Conservation (phyloP, 768 basidiomycete genomes). For the Termitomyces sp. region DNA sequence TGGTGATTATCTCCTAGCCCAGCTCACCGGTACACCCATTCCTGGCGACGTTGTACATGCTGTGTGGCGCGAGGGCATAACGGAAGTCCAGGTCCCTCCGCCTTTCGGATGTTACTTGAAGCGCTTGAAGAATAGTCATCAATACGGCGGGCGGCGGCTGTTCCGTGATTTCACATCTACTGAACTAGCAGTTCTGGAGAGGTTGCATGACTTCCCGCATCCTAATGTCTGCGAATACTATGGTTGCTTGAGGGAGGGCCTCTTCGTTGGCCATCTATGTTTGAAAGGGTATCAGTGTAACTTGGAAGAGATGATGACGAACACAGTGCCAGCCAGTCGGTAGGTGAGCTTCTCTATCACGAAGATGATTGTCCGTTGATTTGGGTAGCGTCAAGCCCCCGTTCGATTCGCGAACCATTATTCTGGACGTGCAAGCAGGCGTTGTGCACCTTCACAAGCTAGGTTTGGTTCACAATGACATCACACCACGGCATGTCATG, state of each 20-base stretch:
- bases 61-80: conserved; percentile 6
- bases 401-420: conserved; percentile 1
- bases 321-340: neutral
- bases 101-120: conserved; percentile 6
- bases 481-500: conserved; percentile 6
- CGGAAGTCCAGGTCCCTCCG: conserved; percentile 1
- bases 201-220: neutral
- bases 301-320: conserved; percentile 5
- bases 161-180: conserved; percentile 8
- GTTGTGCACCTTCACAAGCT: conserved; percentile 4
- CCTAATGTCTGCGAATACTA: conserved; percentile 3
- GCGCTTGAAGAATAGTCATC: conserved; percentile 1
- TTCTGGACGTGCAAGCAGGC: conserved; percentile 2
- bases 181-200: conserved; percentile 3
- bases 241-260: conserved; percentile 8
- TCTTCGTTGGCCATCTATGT: conserved; percentile 6
- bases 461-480: conserved; percentile 4
- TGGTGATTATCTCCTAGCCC: conserved; percentile 3
- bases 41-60: conserved; percentile 1
- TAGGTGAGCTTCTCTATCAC: neutral
- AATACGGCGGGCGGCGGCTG: conserved; percentile 3
- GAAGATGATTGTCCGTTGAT: neutral
- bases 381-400: conserved; percentile 1
- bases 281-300: conserved; percentile 8
- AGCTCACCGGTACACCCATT: conserved; percentile 3